phyloP scores from a whole-genome alignment of 2,329 filamentous ascomycete species.

The Paecilomyces sp. region DNA sequence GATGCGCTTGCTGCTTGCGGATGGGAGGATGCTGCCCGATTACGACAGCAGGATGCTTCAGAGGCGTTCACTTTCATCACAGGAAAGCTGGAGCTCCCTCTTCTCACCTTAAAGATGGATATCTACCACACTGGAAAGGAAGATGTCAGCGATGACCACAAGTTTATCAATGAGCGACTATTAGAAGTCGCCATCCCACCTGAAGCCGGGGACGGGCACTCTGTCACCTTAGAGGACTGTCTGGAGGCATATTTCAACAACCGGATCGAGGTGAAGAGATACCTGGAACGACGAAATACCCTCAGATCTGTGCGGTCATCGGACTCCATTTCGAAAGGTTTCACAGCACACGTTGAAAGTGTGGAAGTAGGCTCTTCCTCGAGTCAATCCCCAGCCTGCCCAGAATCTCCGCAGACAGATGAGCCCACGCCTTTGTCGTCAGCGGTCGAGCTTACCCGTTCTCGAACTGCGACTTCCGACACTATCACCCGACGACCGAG shows the following conservation, averaged over 20 bases:
- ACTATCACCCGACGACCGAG: constrained; percentile 26
- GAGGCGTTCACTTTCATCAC: constrained; percentile 96
- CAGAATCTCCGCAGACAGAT: constrained; percentile 15
- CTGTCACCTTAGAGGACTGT: constrained; percentile 80
- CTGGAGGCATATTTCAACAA: constrained; percentile 95
- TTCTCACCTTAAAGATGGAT: constrained; percentile 88
- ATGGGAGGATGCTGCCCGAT: constrained; percentile 69
- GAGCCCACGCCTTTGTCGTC: constrained; percentile 18
- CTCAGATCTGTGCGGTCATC: constrained; percentile 37
- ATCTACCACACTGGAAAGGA: constrained; percentile 87
- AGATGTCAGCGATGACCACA: constrained; percentile 80
- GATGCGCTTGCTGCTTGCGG: constrained; percentile 76
- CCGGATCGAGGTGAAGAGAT: constrained; percentile 77
- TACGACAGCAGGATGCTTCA: constrained; percentile 90
- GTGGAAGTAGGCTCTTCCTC: constrained; percentile 34
- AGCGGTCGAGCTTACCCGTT: constrained; percentile 16
- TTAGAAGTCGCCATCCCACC: constrained; percentile 86
- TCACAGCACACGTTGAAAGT: constrained; percentile 34
- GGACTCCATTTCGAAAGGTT: constrained; percentile 30
- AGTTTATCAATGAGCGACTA: constrained; percentile 84
- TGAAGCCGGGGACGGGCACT: constrained; percentile 57
- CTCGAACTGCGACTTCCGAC: constrained; percentile 14
- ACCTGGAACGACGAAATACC: constrained; percentile 57
- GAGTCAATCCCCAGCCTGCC: constrained; percentile 23
- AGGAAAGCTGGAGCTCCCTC: constrained; percentile 75